phyloP scores from a whole-genome alignment of 2,329 filamentous ascomycete species.

The Aspergillus bombycis region DNA sequence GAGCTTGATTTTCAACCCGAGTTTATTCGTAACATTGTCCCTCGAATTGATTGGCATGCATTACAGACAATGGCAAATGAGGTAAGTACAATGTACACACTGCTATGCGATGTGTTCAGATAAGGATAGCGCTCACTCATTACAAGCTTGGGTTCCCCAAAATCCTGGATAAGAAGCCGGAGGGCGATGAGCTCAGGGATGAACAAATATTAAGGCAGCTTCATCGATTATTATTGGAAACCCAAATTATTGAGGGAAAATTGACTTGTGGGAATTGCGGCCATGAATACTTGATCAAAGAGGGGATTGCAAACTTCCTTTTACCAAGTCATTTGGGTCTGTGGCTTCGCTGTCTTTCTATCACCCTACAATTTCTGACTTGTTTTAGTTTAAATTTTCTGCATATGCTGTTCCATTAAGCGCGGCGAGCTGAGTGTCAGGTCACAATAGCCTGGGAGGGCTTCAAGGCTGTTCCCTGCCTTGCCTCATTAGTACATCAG shows the following conservation, averaged over 20 bases:
- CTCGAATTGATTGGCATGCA: constrained; percentile 85
- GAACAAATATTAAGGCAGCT: constrained; percentile 75
- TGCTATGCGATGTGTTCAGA: not conserved
- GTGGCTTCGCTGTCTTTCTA: constrained; percentile 11
- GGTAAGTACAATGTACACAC: constrained; percentile 25
- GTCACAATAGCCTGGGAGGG: not conserved
- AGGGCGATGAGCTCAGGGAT: constrained; percentile 65
- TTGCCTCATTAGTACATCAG: not conserved
- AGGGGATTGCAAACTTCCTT: constrained; percentile 96
- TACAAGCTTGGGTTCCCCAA: constrained; percentile 76
- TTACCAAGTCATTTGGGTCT: constrained; percentile 82
- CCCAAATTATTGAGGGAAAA: constrained; percentile 84
- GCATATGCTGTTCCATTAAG: not conserved
- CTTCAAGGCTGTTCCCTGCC: not conserved
- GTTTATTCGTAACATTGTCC: constrained; percentile 82
- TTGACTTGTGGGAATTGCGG: constrained; percentile 89
- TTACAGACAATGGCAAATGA: constrained; percentile 75
- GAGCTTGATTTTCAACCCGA: constrained; percentile 79
- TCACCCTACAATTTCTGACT: not conserved
- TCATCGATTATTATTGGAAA: constrained; percentile 83
- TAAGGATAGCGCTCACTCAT: constrained; percentile 11
- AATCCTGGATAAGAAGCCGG: constrained; percentile 67
- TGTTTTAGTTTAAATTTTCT: not conserved
- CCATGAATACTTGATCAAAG: constrained; percentile 91
- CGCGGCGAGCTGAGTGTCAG: not conserved